A percentile compares a stretch with the other conserved stretches of the same genome.
phyloP scores from a whole-genome alignment of 305 asterid species.

The Fraxinus velutina region DNA sequence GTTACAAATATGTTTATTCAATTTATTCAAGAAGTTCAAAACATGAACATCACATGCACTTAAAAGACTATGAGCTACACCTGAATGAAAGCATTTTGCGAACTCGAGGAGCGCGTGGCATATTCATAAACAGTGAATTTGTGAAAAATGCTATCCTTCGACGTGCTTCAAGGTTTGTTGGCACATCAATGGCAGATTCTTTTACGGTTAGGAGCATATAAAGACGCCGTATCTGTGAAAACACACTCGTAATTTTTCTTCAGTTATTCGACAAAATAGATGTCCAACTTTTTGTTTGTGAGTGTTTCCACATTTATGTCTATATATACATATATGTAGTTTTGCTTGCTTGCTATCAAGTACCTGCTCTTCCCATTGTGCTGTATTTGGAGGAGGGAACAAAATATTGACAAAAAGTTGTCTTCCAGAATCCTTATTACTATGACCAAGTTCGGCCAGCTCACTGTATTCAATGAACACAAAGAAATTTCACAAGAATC shows the following conservation, averaged over 20 bases:
- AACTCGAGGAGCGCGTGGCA: conserved; percentile 98
- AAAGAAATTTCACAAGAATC: conserved; percentile 14
- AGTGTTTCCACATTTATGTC: not conserved
- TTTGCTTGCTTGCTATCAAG: conserved; percentile 1
- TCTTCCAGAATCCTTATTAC: conserved; percentile 79
- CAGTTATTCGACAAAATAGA: conserved; percentile 12
- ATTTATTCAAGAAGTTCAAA: not conserved
- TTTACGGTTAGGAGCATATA: conserved; percentile 90
- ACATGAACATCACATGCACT: conserved; percentile 3
- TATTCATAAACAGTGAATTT: conserved; percentile 92
- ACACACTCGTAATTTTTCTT: conserved; percentile 14
- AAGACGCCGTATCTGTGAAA: conserved; percentile 81
- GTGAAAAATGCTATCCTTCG: conserved; percentile 90
- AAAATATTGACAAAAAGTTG: conserved; percentile 72
- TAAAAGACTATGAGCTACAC: conserved; percentile 37
- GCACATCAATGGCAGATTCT: conserved; percentile 93
- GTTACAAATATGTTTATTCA: conserved; percentile 16
- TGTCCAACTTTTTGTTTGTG: not conserved
- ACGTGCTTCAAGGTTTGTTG: conserved; percentile 95
- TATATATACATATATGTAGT: not conserved
- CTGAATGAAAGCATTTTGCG: conserved; percentile 98
- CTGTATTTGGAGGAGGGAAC: conserved; percentile 45
- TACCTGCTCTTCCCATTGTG: conserved; percentile 99
- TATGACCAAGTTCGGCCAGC: conserved; percentile 75
- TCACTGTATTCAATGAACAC: conserved; percentile 53